phyloP scores from a whole-genome alignment of 2,329 filamentous ascomycete genomes.

The Lizonia empirigonia region DNA sequence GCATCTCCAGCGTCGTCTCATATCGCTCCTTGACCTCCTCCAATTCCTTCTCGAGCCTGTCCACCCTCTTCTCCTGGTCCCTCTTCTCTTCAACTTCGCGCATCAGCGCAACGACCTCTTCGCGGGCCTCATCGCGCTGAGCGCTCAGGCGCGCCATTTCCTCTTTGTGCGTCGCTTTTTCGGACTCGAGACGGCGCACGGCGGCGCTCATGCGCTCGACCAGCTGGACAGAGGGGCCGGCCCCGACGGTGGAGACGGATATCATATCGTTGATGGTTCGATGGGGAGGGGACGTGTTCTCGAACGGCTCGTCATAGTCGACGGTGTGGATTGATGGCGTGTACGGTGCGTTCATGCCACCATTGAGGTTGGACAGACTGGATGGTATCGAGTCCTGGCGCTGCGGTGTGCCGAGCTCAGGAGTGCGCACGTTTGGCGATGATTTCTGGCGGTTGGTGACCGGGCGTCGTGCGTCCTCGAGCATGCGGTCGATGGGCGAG shows the following conservation, averaged over 20 bases:
- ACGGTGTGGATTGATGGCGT: slow-evolving; percentile 55
- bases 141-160: slow-evolving; percentile 78
- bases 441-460: slow-evolving; percentile 44
- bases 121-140: slow-evolving; percentile 91
- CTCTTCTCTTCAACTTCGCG: slow-evolving; percentile 78
- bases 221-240: slow-evolving; percentile 90
- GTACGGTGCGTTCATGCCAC: slow-evolving; percentile 41
- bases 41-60: slow-evolving; percentile 71
- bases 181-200: slow-evolving; percentile 86
- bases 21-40: slow-evolving; percentile 75
- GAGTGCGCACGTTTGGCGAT: slow-evolving; percentile 39
- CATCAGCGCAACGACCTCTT: slow-evolving; percentile 90
- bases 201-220: slow-evolving; percentile 96
- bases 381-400: slow-evolving; percentile 46
- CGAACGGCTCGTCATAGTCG: slow-evolving; percentile 58
- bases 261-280: slow-evolving; percentile 75
- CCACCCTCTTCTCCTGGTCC: slow-evolving; percentile 63
- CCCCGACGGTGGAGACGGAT: slow-evolving; percentile 85
- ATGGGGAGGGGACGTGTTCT: slow-evolving; percentile 65
- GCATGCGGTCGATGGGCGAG: slow-evolving; percentile 45
- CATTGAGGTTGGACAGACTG: slow-evolving; percentile 45
- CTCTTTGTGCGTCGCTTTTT: slow-evolving; percentile 87
- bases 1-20: slow-evolving; percentile 88
- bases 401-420: slow-evolving; percentile 42
- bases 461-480: slow-evolving; percentile 44